These are phyloP conservation scores for Aurifilum marmelostoma DNA, from an alignment of 2,329 filamentous ascomycete genomes.

Conservation along the genomic window DNA sequence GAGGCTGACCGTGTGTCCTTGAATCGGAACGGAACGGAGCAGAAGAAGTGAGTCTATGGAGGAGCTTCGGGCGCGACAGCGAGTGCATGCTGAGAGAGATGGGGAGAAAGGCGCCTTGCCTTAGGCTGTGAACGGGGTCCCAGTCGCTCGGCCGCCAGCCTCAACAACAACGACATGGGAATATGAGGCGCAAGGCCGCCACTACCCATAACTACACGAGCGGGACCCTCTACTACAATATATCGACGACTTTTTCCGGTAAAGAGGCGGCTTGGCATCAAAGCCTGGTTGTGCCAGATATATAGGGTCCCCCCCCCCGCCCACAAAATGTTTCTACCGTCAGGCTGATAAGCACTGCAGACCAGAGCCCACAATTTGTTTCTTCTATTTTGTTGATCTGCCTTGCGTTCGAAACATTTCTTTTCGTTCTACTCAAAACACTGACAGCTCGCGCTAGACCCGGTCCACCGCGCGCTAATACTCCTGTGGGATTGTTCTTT, in stretches of 20 bases:
- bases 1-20: not conserved
- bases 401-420: not conserved
- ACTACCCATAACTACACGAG: not conserved
- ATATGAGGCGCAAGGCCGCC: not conserved
- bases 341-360: not conserved
- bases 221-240: not conserved
- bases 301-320: not conserved
- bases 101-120: not conserved
- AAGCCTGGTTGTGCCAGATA: not conserved
- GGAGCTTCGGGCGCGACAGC: not conserved
- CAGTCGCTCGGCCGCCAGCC: no score
- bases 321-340: not conserved
- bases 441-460: conserved; percentile 1
- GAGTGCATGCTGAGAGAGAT: not conserved
- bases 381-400: not conserved
- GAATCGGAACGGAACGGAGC: not conserved
- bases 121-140: no score
- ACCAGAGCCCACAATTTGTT: conserved; percentile 1
- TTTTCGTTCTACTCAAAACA: not conserved
- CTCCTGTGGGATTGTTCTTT: not conserved
- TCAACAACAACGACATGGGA: not conserved
- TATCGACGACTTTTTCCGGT: not conserved
- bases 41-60: not conserved
- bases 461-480: not conserved
- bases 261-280: not conserved